Evolutionary conservation across 352 stramenopile genomes (phyloP), one percentile per base, ranked within the genome.

Genomic region (Pythium dissimile): DNA sequence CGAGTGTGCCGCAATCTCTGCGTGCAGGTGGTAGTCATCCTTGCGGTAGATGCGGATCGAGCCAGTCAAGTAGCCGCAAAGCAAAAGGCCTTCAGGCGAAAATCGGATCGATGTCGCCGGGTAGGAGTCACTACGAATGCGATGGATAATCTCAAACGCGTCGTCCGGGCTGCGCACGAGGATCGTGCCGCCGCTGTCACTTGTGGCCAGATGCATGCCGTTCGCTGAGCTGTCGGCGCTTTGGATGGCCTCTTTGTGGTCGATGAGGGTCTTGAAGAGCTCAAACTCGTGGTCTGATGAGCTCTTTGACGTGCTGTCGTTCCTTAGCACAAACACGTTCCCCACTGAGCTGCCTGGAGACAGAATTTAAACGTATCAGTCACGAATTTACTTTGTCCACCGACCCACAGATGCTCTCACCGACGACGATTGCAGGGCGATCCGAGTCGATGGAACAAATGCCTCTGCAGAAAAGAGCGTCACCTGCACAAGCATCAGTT

Each of bases 1-100:
- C 8, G 78, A 83, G 53, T 90, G 82, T 15, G 78, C 84, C 21
- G 74, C 77, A 32, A 94, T 64, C 58, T 92, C 78, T 1, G 82
- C 71, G 42, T 81, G 66, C 34, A 91, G 24, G 35, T 62, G 67
- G 64, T 85, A 84, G 24, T 46, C 63, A 12, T 79, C 56, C 15
- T 72, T 72, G 30, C 67, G 72, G 67, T 73, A 90, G 42, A 93
- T 52, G 15, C 75, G 76, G 38, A 94, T 58, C 20, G 57, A 54
- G 5, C 78, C 84, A 0, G 79, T 89, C 16, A 89, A 47, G 46
- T 83, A 84, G n/a, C 76, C 80, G 15, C 43, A 69, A 18, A 89
- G 34, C 31, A 90, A 55, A 71, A 78, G 84, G 23, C 77, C 69
- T 30, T 84, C 70, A 12, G 67, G 54, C 23, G 78, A 69, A 43